phyloP scores from a whole-genome alignment of 306 rosid species.

The Cicer arietinum region DNA sequence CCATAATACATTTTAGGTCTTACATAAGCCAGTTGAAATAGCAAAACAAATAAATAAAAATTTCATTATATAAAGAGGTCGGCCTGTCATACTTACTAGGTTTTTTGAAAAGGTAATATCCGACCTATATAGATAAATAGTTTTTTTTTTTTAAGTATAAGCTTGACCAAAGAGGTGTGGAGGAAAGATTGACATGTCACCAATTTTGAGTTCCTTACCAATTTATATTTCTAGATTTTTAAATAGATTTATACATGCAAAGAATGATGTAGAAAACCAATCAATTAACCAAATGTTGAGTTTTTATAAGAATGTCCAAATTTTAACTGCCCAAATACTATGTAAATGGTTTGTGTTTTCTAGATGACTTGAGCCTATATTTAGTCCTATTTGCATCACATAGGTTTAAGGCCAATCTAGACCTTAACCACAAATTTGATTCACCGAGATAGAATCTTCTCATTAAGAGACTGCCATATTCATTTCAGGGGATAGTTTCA shows the following conservation, averaged over 20 bases:
- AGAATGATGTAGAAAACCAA: background rate
- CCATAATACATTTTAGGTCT: too few relatives aligned
- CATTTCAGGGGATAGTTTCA: background rate
- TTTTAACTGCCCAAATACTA: background rate
- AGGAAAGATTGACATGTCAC: too few relatives aligned
- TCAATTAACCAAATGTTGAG: constrained; percentile 10
- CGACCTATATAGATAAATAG: too few relatives aligned
- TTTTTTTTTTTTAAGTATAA: too few relatives aligned
- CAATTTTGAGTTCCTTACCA: background rate
- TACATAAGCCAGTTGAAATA: too few relatives aligned
- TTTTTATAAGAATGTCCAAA: background rate
- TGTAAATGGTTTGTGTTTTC: constrained; percentile 8
- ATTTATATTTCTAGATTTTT: background rate
- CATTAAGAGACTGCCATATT: background rate
- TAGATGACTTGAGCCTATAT: constrained; percentile 5
- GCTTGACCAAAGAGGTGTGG: too few relatives aligned
- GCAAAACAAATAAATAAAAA: too few relatives aligned
- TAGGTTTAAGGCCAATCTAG: background rate
- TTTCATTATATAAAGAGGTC: too few relatives aligned
- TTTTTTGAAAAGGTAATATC: too few relatives aligned
- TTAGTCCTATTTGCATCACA: constrained; percentile 5
- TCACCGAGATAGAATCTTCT: constrained; percentile 21
- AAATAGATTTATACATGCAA: background rate
- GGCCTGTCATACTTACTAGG: too few relatives aligned
- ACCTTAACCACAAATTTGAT: constrained; percentile 27